Base-by-base conservation (phyloP, 2,329 filamentous ascomycete genomes). In the Stachybotrys chlorohalonatus region DNA sequence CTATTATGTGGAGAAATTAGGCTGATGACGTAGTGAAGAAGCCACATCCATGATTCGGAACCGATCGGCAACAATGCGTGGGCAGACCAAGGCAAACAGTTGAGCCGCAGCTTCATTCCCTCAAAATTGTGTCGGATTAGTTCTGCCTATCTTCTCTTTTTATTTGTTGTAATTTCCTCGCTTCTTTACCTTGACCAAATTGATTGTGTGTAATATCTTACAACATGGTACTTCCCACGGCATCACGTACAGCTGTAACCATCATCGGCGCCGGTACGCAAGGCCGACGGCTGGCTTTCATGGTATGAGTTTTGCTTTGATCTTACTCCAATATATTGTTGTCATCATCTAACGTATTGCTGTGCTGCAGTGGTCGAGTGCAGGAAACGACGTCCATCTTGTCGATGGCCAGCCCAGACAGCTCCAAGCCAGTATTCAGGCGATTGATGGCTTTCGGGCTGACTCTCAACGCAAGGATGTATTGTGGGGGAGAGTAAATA, bases 231-330 rank as follows among this genome's bases (percentile, higher is more conserved):
- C 55, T 64, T 7, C 54, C 54, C 16, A 32, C 47, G 48, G 47
- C 52, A 7, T 48, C 54, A 1, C 58, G 52, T 42, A 58, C 52
- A 7, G 56, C 62, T 1, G 64, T 68, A 11, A 53, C 61, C 17
- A 55, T 68, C 7, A 56, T 68, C 13, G 66, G 66, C 17, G 66
- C 65, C 2, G 66, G 66, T 2, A 66, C 66, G 7, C 66, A 68
- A 45, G 66, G 66, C 6, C 58, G 66, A 45, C 64, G 66, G 1
- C 55, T 68, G 47, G 66, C 66, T 1, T 67, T 62, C 31, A 68
- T 68, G 66, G 66, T 66, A 55, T 24, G 57, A 30, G 17, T 17
- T 13, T 17, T 9, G 47, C 50, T 46, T n/a, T n/a, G 9, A 36
- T 24, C 24, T 24, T 24, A 4, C 24, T 24, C 2, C 24, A 24